Evolutionary conservation across 805 yeast genomes (phyloP), one percentile per base, ranked within the genome.

Genomic region (Hanseniaspora occidentalis): DNA sequence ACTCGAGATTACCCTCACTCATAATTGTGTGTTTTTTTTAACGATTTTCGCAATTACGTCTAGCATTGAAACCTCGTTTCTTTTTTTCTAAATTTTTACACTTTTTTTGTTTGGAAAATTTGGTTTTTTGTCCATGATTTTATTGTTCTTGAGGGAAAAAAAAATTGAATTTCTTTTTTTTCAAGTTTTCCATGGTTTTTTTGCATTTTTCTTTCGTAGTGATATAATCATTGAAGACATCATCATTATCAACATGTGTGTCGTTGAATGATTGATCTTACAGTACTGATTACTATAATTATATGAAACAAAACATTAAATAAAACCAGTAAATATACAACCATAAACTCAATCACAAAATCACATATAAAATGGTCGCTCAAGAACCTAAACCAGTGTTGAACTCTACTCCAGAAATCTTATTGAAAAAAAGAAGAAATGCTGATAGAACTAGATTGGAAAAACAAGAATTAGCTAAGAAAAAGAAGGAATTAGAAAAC

Each of bases 351-450:
- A 37, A 6, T 11, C 17, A n/a, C 18, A n/a, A 14, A 31, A 14
- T 11, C n/a, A 31, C 34, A 31, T 14, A 6, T 14, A 27, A 23
- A 23, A 29, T 29, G 33, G 18, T 18, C 13, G 33, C 33, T n/a
- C 18, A 14, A n/a, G 18, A 29, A 29, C 33, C 33, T 8, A 29
- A 29, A 29, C 33, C 13, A 29, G 18, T 14, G 4, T 18, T 76
- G 39, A 75, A 79, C 56, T 69, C 80, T 20, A 80, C 78, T 54
- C 89, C 92, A 29, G 92, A 83, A 58, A 69, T 83, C 42, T 73
- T 83, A 50, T 69, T 83, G 46, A 75, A 77, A 54, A 83, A 82
- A 66, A 75, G 94, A 63, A 83, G 81, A 65, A 73, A 79, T 54
- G 81, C 79, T 44, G 89, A 82, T 57, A 67, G 80, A 58, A 66